A percentile compares a stretch with the other conserved stretches of the same genome.
Conservation (phyloP, 2,329 filamentous ascomycete genomes). For the Chaetothyriales sp. region DNA sequence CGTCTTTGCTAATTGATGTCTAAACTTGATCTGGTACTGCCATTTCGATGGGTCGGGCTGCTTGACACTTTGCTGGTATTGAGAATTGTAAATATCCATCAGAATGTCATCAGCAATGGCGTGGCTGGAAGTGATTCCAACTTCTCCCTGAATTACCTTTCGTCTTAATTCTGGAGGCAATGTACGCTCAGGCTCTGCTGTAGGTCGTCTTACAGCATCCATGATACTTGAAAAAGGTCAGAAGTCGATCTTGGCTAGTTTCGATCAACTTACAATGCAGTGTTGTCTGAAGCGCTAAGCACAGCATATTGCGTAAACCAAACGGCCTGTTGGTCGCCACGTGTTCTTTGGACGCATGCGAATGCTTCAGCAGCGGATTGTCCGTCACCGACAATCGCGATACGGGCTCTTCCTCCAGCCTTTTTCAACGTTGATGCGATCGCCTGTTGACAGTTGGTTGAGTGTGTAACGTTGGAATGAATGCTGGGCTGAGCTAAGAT, state of each 20-base stretch:
- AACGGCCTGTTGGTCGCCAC: conserved; percentile 6
- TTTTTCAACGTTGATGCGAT: conserved; percentile 2
- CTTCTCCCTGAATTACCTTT: neutral
- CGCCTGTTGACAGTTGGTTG: conserved; percentile 5
- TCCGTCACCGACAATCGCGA: conserved; percentile 13
- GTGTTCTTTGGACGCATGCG: conserved; percentile 8
- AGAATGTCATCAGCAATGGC: conserved; percentile 2
- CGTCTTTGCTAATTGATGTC: conserved; percentile 1
- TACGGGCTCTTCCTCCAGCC: neutral
- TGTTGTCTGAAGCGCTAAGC: conserved; percentile 2
- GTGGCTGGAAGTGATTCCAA: neutral
- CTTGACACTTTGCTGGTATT: conserved; percentile 12
- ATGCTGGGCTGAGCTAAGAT: conserved; percentile 2
- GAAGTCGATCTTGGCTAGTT: neutral
- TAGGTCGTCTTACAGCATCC: conserved; percentile 2
- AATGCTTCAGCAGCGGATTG: conserved; percentile 13
- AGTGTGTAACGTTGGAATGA: conserved; percentile 6
- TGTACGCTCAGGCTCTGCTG: neutral
- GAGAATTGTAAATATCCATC: conserved; percentile 9
- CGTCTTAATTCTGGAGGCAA: conserved; percentile 7
- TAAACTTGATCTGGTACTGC: conserved; percentile 11
- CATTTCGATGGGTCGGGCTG: conserved; percentile 9
- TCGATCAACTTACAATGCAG: conserved; percentile 7
- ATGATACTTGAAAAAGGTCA: conserved; percentile 1
- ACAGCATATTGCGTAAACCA: conserved; percentile 10